Percentiles rank a stretch among this genome's conserved stretches.
Conservation (phyloP, 2,329 filamentous ascomycete species). For the Albophoma yamanashiensis region DNA sequence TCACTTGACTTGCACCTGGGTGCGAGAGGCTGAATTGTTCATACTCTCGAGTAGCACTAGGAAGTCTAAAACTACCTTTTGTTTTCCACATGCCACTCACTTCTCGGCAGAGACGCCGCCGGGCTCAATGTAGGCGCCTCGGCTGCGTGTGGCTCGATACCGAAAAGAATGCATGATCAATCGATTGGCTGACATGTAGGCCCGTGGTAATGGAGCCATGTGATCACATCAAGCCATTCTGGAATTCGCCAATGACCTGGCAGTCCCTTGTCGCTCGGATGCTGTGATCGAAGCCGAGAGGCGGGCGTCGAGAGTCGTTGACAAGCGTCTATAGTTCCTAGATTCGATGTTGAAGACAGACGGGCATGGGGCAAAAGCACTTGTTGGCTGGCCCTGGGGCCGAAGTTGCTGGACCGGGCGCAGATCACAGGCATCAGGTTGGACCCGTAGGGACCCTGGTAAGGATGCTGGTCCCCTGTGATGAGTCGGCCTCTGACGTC, state of each 20-base stretch:
- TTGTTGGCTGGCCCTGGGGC: background rate
- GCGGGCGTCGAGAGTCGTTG: background rate
- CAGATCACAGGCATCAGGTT: background rate
- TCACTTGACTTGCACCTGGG: background rate
- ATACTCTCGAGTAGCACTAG: background rate
- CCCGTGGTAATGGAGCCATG: background rate
- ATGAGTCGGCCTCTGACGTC: background rate
- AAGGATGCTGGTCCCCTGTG: background rate
- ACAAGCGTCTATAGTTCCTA: too few species aligned
- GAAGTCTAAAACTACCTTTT: background rate
- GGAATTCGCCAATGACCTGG: background rate
- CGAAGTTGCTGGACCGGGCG: background rate
- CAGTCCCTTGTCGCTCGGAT: too few species aligned
- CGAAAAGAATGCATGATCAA: background rate
- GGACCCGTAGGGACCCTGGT: too few species aligned
- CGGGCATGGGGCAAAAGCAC: background rate
- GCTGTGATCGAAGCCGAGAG: background rate
- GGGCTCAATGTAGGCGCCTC: background rate
- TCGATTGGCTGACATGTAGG: background rate
- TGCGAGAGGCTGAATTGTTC: background rate
- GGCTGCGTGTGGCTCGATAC: background rate
- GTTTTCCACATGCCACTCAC: background rate
- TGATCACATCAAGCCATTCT: background rate
- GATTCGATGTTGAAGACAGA: background rate
- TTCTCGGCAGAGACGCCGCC: background rate